Conservation (phyloP, 139 green algal species). For the Chlamydomonas incerta region DNA sequence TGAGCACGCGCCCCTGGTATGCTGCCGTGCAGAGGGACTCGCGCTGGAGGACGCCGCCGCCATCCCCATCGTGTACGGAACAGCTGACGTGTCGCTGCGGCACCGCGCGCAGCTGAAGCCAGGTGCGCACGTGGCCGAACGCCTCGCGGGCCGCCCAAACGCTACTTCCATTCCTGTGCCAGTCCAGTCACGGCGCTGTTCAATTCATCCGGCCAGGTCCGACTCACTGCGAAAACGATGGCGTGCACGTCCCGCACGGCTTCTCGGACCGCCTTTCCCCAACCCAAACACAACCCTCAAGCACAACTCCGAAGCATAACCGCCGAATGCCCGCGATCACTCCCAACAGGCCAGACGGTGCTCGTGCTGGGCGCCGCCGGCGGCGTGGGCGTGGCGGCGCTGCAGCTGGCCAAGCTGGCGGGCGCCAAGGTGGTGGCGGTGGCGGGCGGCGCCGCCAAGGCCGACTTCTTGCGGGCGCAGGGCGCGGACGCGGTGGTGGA, state of each 20-base stretch:
- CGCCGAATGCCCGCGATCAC: too few relatives aligned
- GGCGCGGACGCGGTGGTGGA: slow-evolving; percentile 54
- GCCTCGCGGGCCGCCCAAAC: too few relatives aligned
- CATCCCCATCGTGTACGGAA: slow-evolving; percentile 89
- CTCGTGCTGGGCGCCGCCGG: slow-evolving; percentile 88
- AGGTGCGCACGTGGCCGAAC: slow-evolving; percentile 53
- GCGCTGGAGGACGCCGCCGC: slow-evolving; percentile 67
- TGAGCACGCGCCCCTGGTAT: neutral
- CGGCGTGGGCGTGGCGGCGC: slow-evolving; percentile 88
- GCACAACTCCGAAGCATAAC: too few relatives aligned
- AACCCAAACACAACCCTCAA: too few relatives aligned
- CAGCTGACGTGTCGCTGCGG: slow-evolving; percentile 84
- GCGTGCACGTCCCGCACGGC: too few relatives aligned
- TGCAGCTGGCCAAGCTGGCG: slow-evolving; percentile 74
- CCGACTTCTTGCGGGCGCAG: slow-evolving; percentile 38
- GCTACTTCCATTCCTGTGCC: too few relatives aligned
- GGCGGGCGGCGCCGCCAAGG: slow-evolving; percentile 57
- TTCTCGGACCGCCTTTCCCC: too few relatives aligned
- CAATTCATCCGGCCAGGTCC: too few relatives aligned
- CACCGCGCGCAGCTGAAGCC: slow-evolving; percentile 70
- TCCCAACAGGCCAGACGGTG: slow-evolving; percentile 77
- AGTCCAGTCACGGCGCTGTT: too few relatives aligned
- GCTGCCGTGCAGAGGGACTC: slow-evolving; percentile 46
- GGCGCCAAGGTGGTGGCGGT: slow-evolving; percentile 81
- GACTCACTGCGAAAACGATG: too few relatives aligned